A percentile compares a stretch with the other conserved stretches of the same genome.
phyloP scores from a whole-genome alignment of 2,329 filamentous ascomycete genomes.

The Coccinonectria pachysandricola region DNA sequence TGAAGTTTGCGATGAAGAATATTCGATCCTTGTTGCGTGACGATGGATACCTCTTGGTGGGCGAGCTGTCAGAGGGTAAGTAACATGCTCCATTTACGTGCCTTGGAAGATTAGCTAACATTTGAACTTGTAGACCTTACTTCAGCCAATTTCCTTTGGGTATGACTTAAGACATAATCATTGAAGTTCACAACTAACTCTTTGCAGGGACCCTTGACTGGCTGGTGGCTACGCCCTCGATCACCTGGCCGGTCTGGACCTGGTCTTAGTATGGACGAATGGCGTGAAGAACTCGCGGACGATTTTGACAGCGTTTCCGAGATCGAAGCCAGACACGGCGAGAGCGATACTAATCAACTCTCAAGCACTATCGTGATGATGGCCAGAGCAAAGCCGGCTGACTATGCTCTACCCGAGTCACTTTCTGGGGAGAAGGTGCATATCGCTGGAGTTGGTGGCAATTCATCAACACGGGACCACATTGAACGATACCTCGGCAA shows the following conservation, averaged over 20 bases:
- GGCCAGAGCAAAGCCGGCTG: constrained; percentile 8
- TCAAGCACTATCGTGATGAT: constrained; percentile 15
- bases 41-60: constrained; percentile 13
- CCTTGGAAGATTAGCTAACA: constrained; percentile 3
- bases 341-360: constrained; percentile 5
- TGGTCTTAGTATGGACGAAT: constrained; percentile 14
- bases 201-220: constrained; percentile 11
- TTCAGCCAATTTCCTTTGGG: constrained; percentile 15
- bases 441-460: constrained; percentile 5
- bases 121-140: constrained; percentile 6
- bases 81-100: not conserved
- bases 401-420: constrained; percentile 4
- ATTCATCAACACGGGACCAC: constrained; percentile 1
- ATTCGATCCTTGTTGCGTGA: constrained; percentile 13
- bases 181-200: not conserved
- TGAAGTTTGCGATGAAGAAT: constrained; percentile 14
- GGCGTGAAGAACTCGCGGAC: constrained; percentile 10
- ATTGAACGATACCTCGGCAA: constrained; percentile 5
- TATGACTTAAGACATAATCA: constrained; percentile 1
- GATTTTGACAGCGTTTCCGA: constrained; percentile 13
- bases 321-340: constrained; percentile 6
- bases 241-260: constrained; percentile 14
- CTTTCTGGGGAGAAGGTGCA: constrained; percentile 8
- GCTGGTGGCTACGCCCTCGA: constrained; percentile 15
- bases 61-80: constrained; percentile 15